Base-by-base conservation (phyloP, 2,329 filamentous ascomycete species). In the Colletotrichum sp. region DNA sequence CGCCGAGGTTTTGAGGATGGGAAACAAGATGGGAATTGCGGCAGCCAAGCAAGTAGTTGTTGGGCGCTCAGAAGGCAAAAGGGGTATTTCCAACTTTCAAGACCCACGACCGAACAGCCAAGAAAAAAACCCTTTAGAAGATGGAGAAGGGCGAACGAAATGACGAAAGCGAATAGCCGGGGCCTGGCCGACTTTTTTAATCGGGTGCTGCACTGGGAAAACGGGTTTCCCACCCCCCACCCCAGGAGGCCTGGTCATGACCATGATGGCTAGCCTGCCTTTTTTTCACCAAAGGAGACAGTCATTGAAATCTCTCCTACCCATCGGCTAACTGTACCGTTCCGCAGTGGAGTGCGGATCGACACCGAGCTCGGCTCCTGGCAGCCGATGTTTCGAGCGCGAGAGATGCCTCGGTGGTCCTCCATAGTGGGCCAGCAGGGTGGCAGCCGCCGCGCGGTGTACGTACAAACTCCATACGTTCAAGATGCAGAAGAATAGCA, bases 311-410 rank as follows among this genome's bases (percentile, higher is more conserved):
- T 28, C 24, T 63, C n/a, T 39, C 62, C 44, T 52, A n/a, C 28
- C 55, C 67, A 21, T 59, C 71, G 57, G 70, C 71, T 73, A 72
- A 59, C 28, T 65, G 57, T 63, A 69, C 59, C 70, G 70, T 69
- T 73, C 74, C 59, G 70, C 64, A 60, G 70, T 76, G 70, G 74
- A 74, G 74, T 69, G 70, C 59, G 70, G 74, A 76, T 76, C 74
- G 70, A 73, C 49, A 69, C 74, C 64, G 74, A 72, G 70, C 65
- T 76, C 74, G 74, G 74, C 70, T 66, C 44, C 65, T 57, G 64
- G 49, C n/a, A 52, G 44, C 74, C 70, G 49, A 73, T 74, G 74
- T 60, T 75, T 75, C 69, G 70, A 73, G 39, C 36, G 57, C 44
- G 59, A 70, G 71, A 76, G 62, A 62, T 72, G 62, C 69, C 72